Evolutionary conservation across 306 rosid species (phyloP).

Genomic region (Lithocarpus polystachyus): DNA sequence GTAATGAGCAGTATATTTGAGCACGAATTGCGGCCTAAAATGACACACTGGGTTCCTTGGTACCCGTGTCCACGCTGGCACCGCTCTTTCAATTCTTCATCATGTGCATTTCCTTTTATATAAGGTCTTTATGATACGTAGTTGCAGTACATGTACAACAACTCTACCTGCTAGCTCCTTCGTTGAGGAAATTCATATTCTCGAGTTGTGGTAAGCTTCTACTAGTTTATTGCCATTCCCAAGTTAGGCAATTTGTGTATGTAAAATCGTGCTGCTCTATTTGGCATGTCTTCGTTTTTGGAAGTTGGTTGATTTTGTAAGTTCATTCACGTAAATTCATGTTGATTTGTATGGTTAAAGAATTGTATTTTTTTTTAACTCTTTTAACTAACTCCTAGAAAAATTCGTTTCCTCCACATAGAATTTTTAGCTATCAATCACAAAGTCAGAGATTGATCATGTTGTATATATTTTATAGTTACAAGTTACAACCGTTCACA

Average conservation of each 20-base stretch:
- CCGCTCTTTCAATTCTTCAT: neutral
- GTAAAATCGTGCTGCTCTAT: neutral
- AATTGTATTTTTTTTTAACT: no score
- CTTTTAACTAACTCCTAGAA: no score
- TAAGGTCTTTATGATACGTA: neutral
- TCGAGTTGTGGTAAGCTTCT: neutral
- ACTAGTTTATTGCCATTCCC: neutral
- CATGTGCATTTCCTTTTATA: neutral
- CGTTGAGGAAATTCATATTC: neutral
- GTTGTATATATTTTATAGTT: no score
- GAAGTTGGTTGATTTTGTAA: neutral
- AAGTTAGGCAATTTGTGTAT: no score
- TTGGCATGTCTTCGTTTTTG: neutral
- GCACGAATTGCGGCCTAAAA: constrained; percentile 37
- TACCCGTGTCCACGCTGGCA: constrained; percentile 9
- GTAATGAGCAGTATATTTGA: neutral
- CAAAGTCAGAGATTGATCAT: no score
- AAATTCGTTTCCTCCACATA: no score
- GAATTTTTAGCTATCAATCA: no score
- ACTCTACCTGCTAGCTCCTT: neutral
- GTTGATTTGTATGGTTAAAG: no score
- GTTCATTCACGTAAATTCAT: neutral
- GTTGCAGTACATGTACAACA: neutral
- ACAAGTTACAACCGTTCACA: no score
- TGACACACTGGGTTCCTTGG: constrained; percentile 18